Base-by-base conservation (phyloP, 2,329 filamentous ascomycete species). In the Hirsutella rhossiliensis region DNA sequence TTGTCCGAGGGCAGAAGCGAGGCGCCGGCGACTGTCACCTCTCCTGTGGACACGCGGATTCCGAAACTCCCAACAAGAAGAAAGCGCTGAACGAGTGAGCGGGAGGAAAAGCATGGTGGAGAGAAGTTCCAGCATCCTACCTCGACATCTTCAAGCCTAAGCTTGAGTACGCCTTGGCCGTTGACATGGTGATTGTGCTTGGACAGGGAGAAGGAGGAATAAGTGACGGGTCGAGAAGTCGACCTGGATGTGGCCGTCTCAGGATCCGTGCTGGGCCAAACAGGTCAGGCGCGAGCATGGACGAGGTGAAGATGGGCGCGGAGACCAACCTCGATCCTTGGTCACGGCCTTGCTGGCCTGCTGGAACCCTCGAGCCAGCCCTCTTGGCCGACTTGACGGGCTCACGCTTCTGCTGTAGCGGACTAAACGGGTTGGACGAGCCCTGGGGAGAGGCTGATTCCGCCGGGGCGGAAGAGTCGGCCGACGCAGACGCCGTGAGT, bases 41-140 rank as follows among this genome's bases (percentile, higher is more conserved):
- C 69, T 2, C 86, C 86, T 43, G 68, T 68, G 9, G 66, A 54
- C 0, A 90, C 71, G 12, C 66, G 67, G 28, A 90, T 57, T 15
- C 79, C 76, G 58, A 80, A 92, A 53, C 76, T 80, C 1, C 86
- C 86, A 11, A 87, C 63, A 9, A 82, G 62, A 5, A 80, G 66
- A 36, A 84, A 64, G 15, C 78, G 73, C 77, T 82, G 42, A 2
- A 7, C n/a, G 3, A 13, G 47, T 62, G 38, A 60, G 53, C 15
- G 2, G 23, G n/a, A n/a, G n/a, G n/a, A n/a, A 3, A 37, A 15
- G 15, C 12, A 23, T 13, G 28, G 17, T 40, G 17, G 29, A 27
- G 7, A 18, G n/a, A 11, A 15, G 7, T 19, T 28, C n/a, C 6
- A 4, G 13, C 9, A 3, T 44, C 50, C 43, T 60, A 74, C 75